A percentile compares a stretch with the other conserved stretches of the same genome.
These are phyloP conservation scores for Chaetomium globosum DNA, from an alignment of 2,329 filamentous ascomycete genomes.

Conservation along the genomic window DNA sequence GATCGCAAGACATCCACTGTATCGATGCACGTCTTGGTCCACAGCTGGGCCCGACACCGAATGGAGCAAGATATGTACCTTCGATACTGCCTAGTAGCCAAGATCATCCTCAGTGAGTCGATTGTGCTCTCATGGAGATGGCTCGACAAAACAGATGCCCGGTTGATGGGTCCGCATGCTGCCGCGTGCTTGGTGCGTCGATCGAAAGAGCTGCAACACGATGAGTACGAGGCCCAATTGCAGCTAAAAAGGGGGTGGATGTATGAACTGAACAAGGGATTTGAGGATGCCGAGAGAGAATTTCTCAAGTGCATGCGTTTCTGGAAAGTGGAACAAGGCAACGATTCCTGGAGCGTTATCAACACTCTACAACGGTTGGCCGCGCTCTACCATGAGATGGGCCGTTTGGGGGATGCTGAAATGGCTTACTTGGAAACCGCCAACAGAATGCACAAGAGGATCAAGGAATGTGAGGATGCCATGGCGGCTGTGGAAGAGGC, in stretches of 20 bases:
- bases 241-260: too few species aligned
- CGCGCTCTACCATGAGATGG: conserved; percentile 21
- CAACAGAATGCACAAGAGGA: conserved; percentile 7
- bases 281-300: too few species aligned
- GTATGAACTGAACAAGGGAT: too few species aligned
- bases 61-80: conserved; percentile 15
- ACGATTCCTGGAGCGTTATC: not conserved
- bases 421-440: conserved; percentile 6
- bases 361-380: conserved; percentile 1
- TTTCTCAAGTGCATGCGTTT: not conserved
- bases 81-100: conserved; percentile 5
- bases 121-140: not conserved
- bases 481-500: not conserved
- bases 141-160: too few species aligned
- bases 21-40: conserved; percentile 38
- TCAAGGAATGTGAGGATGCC: not conserved
- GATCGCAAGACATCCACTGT: not conserved
- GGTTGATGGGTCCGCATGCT: too few species aligned
- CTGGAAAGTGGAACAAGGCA: conserved; percentile 1
- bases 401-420: conserved; percentile 23
- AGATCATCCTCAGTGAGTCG: conserved; percentile 23
- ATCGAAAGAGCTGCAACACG: too few species aligned
- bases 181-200: too few species aligned
- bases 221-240: too few species aligned
- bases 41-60: conserved; percentile 35